These are phyloP conservation scores for Botrytis byssoidea DNA, from an alignment of 2,329 filamentous ascomycete genomes.

Conservation along the genomic window DNA sequence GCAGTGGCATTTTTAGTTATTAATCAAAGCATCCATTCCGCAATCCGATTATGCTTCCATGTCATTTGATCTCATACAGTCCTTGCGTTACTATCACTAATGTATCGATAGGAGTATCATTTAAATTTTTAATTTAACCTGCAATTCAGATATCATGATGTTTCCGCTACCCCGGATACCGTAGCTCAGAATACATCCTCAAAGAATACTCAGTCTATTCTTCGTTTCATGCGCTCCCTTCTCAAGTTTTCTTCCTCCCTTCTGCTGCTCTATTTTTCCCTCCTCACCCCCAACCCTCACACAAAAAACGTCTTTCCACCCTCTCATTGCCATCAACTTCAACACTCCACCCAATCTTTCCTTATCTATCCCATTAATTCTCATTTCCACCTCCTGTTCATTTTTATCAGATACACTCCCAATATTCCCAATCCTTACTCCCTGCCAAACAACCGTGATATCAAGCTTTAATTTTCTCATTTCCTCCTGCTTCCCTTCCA, in stretches of 20 bases:
- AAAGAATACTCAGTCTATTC: background rate
- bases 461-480: background rate
- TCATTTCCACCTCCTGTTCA: background rate
- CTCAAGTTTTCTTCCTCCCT: background rate
- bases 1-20: background rate
- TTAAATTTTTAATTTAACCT: background rate
- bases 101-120: background rate
- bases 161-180: background rate
- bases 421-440: background rate
- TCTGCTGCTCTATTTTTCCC: background rate
- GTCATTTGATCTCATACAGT: background rate
- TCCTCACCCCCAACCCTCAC: background rate
- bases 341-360: background rate
- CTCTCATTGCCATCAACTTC: background rate
- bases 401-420: background rate
- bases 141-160: background rate
- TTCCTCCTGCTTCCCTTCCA: background rate
- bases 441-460: background rate
- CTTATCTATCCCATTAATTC: background rate
- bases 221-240: background rate
- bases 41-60: background rate
- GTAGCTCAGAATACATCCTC: background rate
- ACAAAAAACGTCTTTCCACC: background rate
- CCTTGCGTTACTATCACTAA: background rate
- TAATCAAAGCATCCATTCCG: background rate